phyloP scores from a whole-genome alignment of 208 protist genomes.

The Trypanosoma rangeli region DNA sequence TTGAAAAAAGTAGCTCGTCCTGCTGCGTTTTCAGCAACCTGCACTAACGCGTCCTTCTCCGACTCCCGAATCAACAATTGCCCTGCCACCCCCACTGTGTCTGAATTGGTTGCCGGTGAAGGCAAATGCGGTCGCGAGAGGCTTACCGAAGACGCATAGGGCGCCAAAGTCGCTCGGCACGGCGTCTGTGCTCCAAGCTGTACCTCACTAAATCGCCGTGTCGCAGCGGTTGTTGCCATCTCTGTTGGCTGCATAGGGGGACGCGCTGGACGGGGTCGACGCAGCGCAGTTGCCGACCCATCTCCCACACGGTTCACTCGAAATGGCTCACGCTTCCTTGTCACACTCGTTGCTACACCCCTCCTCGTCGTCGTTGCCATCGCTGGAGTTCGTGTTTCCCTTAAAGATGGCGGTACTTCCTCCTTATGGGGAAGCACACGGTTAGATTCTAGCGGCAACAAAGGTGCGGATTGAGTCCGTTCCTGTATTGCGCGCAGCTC shows the following conservation, averaged over 20 bases:
- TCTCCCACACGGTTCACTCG: slow-evolving; percentile 27
- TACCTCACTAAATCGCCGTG: background rate
- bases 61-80: background rate
- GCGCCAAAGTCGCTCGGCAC: slow-evolving; percentile 14
- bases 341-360: background rate
- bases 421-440: background rate
- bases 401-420: background rate
- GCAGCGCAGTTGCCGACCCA: slow-evolving; percentile 20
- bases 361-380: background rate
- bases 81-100: background rate
- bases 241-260: background rate
- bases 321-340: slow-evolving; percentile 22
- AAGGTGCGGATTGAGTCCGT: background rate
- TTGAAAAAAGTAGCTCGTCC: background rate
- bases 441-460: slow-evolving; percentile 3
- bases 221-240: background rate
- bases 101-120: background rate
- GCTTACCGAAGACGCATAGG: slow-evolving; percentile 22
- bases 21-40: slow-evolving; percentile 10
- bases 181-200: background rate
- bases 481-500: slow-evolving; percentile 21
- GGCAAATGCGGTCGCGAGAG: slow-evolving; percentile 1
- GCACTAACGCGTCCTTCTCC: slow-evolving; percentile 8
- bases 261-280: background rate
- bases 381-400: background rate